Evolutionary conservation across 2,329 filamentous ascomycete genomes (phyloP), one percentile per base, ranked within the genome.

Genomic region (Diaporthe sp.): DNA sequence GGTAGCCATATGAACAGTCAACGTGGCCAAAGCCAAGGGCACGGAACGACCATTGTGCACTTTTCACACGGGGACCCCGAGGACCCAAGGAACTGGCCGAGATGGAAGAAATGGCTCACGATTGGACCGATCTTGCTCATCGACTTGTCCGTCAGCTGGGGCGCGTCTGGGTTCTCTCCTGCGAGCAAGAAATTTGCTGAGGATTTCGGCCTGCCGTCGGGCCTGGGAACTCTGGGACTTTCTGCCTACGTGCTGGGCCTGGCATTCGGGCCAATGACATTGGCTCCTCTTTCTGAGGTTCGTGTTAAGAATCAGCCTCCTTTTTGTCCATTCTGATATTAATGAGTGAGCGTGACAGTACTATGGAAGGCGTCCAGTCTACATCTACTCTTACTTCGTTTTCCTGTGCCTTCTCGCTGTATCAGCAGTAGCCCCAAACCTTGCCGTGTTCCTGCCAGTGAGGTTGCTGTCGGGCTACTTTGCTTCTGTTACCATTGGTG

Each of bases 151-250:
- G 82, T 83, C 33, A 80, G 78, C n/a, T 88, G 85, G 83, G 85
- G 84, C 12, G 86, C 86, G 1, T 86, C 85, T 8, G 86, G 86
- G 12, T 88, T 86, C 77, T 87, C 85, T 3, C 86, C 87, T 0
- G 84, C 82, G 0, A 79, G 81, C 19, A 77, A 75, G n/a, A 83
- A 85, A 55, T 86, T 88, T 71, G 81, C 80, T 1, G 79, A 82
- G 12, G 83, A 86, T 22, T 85, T 88, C 73, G 79, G 80, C 17
- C 79, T 86, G 3, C 82, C 83, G 3, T 77, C 81, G 22, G 83
- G 85, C 55, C 78, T 86, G 28, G 85, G 83, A 2, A 86, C 85
- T 0, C 77, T 88, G 4, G 86, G 86, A 5, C 71, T 88, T 61
- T 86, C 84, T 58, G 78, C 87, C 67, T 88, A 87, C 74, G 82